Percentiles rank a stretch among this genome's conserved stretches.
Conservation (phyloP, 2,329 filamentous ascomycete species). For the Microdochium nivale region DNA sequence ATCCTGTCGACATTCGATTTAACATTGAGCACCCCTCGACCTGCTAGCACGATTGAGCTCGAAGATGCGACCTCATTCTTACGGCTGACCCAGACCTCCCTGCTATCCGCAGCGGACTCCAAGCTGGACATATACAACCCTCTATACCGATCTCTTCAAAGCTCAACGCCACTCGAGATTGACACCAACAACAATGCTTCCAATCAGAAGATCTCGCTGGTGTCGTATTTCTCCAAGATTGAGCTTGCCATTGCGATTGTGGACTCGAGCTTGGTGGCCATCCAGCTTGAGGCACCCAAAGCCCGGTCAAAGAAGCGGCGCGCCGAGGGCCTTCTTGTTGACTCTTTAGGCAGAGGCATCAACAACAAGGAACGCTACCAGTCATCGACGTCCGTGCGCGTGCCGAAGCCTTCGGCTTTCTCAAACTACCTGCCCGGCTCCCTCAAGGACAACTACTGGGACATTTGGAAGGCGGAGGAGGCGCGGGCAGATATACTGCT, state of each 20-base stretch:
- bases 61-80: conserved; percentile 52
- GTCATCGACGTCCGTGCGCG: conserved; percentile 16
- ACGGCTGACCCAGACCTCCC: conserved; percentile 56
- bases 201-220: conserved; percentile 30
- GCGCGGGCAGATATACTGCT: conserved; percentile 39
- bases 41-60: conserved; percentile 44
- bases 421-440: conserved; percentile 37
- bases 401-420: conserved; percentile 21
- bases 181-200: conserved; percentile 23
- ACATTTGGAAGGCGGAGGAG: conserved; percentile 33
- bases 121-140: conserved; percentile 60
- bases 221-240: conserved; percentile 56
- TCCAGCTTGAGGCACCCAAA: conserved; percentile 59
- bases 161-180: conserved; percentile 35
- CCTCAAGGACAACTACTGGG: conserved; percentile 39
- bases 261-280: conserved; percentile 55
- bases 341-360: conserved; percentile 63
- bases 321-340: conserved; percentile 56
- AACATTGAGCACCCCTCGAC: conserved; percentile 50
- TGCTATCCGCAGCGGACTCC: conserved; percentile 51
- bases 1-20: conserved; percentile 56
- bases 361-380: conserved; percentile 28
- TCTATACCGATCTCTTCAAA: conserved; percentile 55
- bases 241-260: conserved; percentile 57
- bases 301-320: conserved; percentile 45